Evolutionary conservation across 2,329 filamentous ascomycete species (phyloP), one percentile per base, ranked within the genome.

Genomic region (Plenodomus biglobosus): DNA sequence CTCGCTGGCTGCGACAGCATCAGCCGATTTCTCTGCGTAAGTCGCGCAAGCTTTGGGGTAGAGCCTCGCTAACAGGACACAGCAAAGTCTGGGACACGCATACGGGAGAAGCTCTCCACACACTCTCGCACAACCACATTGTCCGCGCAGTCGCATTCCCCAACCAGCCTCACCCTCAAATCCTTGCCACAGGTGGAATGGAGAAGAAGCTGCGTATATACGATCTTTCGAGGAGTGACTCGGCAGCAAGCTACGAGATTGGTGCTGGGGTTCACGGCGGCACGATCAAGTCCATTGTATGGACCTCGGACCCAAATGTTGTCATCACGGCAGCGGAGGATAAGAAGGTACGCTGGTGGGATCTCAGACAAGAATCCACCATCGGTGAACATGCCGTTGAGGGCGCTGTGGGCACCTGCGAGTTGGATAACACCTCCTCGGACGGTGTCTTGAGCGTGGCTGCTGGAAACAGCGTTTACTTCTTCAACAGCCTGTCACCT

Each of bases 31-130:
- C 72, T 94, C 90, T 48, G 90, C 90, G 88, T 92, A 79, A 67
- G 86, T 76, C 6, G 17, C 2, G 13, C 7, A 1, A 19, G 2
- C 10, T 17, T 3, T n/a, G 16, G 15, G 1, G 1, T 7, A 20
- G 2, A 13, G 15, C 3, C 1, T 37, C 37, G 58, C 68, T 78
- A 62, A 76, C 52, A 20, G 15, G 45, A 16, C 15, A 10, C 35
- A 95, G 90, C 40, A 96, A 95, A 73, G 87, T 99, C 43, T 99
- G 95, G 94, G 91, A 99, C 65, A 96, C 94, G 0, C 89, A 95
- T 66, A 94, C 89, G 1, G 95, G 95, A 62, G 92, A 96, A 75
- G 85, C 89, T 40, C 80, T 95, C 36, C 87, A 88, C 65, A 92
- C 90, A 3, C 82, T 99, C 30, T 85, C 92, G 67, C 94, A 99